Conservation (phyloP, 2,329 filamentous ascomycete genomes). For the Talaromyces sp. region DNA sequence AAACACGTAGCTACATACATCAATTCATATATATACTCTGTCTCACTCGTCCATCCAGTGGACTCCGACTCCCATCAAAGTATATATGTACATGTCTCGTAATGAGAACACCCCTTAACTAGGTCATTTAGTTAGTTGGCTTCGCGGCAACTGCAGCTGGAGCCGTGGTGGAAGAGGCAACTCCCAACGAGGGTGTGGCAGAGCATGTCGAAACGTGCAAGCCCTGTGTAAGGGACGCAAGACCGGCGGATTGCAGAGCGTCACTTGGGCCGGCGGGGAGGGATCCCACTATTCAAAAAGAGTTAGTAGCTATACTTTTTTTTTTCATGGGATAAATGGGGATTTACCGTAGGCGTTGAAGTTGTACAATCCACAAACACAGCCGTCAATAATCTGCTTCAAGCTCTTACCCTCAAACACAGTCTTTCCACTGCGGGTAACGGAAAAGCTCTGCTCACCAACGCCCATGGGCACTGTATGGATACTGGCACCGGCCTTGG, state of each 20-base stretch:
- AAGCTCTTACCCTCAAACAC: conserved; percentile 45
- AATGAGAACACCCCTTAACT: background rate
- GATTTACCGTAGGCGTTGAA: conserved; percentile 35
- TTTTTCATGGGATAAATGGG: background rate
- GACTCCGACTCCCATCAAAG: background rate
- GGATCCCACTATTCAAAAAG: conserved; percentile 29
- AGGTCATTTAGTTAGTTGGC: background rate
- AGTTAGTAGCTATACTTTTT: background rate
- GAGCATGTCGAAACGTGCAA: conserved; percentile 18
- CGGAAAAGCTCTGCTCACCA: conserved; percentile 44
- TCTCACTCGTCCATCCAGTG: background rate
- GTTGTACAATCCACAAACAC: conserved; percentile 44
- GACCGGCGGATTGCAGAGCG: conserved; percentile 27
- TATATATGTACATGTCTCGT: background rate
- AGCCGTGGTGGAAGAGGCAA: background rate
- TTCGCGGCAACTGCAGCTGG: background rate
- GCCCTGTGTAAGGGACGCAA: conserved; percentile 22
- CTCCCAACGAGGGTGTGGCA: conserved; percentile 6
- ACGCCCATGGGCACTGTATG: conserved; percentile 44
- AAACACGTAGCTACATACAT: no score
- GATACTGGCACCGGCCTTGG: conserved; percentile 43
- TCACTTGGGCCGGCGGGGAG: conserved; percentile 39
- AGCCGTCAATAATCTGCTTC: conserved; percentile 47
- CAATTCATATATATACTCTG: background rate
- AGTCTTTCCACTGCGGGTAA: conserved; percentile 37